Evolutionary conservation across 805 yeast species (phyloP), one percentile per base, ranked within the genome.

Genomic region (Kodamaea jinghongensis): DNA sequence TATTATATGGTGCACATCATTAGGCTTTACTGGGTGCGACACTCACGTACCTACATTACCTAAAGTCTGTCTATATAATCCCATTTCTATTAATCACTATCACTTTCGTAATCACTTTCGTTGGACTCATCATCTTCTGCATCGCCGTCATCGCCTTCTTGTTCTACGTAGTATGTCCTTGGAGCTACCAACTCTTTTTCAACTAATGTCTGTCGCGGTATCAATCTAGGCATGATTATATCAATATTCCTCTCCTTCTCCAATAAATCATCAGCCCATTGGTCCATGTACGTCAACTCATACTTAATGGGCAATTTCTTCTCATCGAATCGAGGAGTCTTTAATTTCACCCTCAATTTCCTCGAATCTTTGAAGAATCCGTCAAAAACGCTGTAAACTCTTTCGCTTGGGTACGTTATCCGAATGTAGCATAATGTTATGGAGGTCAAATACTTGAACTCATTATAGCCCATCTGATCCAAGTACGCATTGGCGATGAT

Each of bases 371-470:
- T 60, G 13, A 76, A 61, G 42, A 75, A 70, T 4, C 76, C 74
- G 51, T 79, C 88, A 25, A 88, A 64, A 7, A 66, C 47, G 23
- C 44, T 36, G 56, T 76, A 81, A 2, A 81, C 75, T 2, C 68
- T 71, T 15, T 53, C 63, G 20, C 52, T 41, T 4, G 48, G 27
- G 26, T 54, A 62, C 3, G 74, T 70, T 40, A 80, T 51, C 38
- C 93, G 58, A 9, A 73, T 58, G 54, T 86, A 90, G n/a, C 84
- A 52, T 23, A 90, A 70, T 1, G 81, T 76, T 40, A 91, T 55
- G 1, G 86, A 83, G 1, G 84, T 78, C 35, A 87, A 60, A 53
- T 88, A 89, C 59, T 87, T 86, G 72, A 90, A 90, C 46, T 62
- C 62, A 20, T 57, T 50, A 43, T 50, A 59, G 40, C 82, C 79